A percentile compares a stretch with the other conserved stretches of the same genome.
Conservation (phyloP, 208 protist genomes). For the Trypanosoma cruzi region DNA sequence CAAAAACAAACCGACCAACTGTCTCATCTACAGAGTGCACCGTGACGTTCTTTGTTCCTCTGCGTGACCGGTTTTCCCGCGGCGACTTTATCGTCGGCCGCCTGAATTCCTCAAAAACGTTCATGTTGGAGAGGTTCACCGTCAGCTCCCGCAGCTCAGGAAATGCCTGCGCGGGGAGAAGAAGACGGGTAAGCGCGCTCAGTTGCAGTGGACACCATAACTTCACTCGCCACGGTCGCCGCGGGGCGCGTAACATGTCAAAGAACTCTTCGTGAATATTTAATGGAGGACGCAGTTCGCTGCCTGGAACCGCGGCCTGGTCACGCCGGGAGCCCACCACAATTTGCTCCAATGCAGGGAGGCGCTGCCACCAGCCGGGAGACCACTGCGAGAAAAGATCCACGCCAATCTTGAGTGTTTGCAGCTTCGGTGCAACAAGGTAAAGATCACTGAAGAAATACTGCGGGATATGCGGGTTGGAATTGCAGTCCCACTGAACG, state of each 20-base stretch:
- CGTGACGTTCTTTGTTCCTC: slow-evolving; percentile 11
- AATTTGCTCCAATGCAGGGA: slow-evolving; percentile 43
- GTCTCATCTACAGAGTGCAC: slow-evolving; percentile 21
- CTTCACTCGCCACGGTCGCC: slow-evolving; percentile 60
- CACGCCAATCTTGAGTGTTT: slow-evolving; percentile 63
- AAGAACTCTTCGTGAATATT: slow-evolving; percentile 58
- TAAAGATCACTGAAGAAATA: slow-evolving; percentile 79
- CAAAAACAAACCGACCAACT: slow-evolving; percentile 33
- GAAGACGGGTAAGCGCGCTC: slow-evolving; percentile 35
- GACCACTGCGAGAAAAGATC: slow-evolving; percentile 61
- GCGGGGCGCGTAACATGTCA: slow-evolving; percentile 39
- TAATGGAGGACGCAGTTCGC: slow-evolving; percentile 5
- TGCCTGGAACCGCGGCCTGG: slow-evolving; percentile 13
- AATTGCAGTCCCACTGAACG: slow-evolving; percentile 46
- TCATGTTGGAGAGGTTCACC: slow-evolving; percentile 56
- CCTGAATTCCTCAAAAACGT: slow-evolving; percentile 30
- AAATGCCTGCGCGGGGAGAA: slow-evolving; percentile 39
- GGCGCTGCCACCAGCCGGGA: slow-evolving; percentile 76
- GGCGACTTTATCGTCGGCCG: slow-evolving; percentile 6
- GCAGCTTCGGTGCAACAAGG: slow-evolving; percentile 51
- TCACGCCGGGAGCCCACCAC: slow-evolving; percentile 58
- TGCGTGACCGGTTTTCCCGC: slow-evolving; percentile 18
- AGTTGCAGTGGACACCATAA: slow-evolving; percentile 66
- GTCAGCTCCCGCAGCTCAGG: slow-evolving; percentile 58
- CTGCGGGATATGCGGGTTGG: slow-evolving; percentile 16